These are phyloP conservation scores for Trypethelium eluteriae DNA, from an alignment of 495 filamentous ascomycete species.

Conservation along the genomic window DNA sequence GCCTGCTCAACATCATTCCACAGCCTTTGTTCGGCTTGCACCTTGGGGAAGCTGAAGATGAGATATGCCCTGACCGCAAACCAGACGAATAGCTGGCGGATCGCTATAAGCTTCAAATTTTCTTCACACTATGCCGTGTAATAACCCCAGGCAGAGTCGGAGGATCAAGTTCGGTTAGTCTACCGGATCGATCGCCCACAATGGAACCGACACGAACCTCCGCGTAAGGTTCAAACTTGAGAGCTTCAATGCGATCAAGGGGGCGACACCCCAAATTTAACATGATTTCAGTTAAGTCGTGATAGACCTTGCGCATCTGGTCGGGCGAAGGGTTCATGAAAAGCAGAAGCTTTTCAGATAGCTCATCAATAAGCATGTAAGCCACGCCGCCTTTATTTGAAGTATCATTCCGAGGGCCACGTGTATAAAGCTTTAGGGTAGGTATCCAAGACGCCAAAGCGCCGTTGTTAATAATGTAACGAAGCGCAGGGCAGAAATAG, in stretches of 20 bases:
- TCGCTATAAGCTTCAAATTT: background rate
- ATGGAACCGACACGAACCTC: background rate
- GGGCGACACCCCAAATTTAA: background rate
- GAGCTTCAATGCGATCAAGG: background rate
- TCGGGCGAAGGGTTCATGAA: background rate
- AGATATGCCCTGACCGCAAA: background rate
- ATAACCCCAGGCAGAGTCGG: background rate
- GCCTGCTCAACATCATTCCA: background rate
- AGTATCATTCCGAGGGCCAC: background rate
- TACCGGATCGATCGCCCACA: background rate
- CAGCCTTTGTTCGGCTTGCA: background rate
- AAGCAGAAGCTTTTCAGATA: background rate
- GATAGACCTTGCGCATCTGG: background rate
- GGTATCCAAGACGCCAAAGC: too few species aligned
- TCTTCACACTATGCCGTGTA: background rate
- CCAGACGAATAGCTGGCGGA: background rate
- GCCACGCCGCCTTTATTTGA: background rate
- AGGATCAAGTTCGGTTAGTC: background rate
- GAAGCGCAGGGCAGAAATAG: too few species aligned
- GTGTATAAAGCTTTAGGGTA: too few species aligned
- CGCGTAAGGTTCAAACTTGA: background rate
- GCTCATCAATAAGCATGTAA: background rate
- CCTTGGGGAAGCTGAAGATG: background rate
- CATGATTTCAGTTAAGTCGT: background rate
- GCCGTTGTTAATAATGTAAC: too few species aligned